Conservation (phyloP, 2,329 filamentous ascomycete genomes). For the Akanthomyces lecanii region DNA sequence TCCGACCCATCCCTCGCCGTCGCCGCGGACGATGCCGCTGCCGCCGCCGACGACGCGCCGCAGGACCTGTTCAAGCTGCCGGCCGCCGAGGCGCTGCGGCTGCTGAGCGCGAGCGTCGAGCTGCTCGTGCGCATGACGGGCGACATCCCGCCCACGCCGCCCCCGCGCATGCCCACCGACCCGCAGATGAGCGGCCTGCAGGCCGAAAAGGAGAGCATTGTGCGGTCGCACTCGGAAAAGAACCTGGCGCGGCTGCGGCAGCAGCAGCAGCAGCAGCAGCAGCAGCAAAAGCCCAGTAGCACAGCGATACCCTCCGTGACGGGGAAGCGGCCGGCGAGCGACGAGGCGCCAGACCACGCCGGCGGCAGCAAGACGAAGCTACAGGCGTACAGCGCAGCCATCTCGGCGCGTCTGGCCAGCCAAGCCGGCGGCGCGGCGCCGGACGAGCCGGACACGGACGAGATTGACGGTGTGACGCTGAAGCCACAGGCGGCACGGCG, state of each 20-base stretch:
- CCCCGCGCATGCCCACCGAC: constrained; percentile 58
- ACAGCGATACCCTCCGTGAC: constrained; percentile 4
- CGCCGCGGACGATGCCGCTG: constrained; percentile 15
- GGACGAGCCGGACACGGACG: neutral
- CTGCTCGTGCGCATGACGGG: constrained; percentile 67
- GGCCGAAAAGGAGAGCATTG: constrained; percentile 57
- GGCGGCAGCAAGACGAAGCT: constrained; percentile 20
- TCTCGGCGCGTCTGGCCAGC: constrained; percentile 25
- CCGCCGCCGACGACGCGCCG: constrained; percentile 25
- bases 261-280: neutral
- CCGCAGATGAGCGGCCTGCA: constrained; percentile 63
- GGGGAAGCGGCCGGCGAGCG: constrained; percentile 11
- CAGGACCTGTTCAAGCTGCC: constrained; percentile 70
- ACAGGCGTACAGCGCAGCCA: constrained; percentile 26
- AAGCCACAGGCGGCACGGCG: constrained; percentile 30
- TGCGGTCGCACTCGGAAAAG: constrained; percentile 53
- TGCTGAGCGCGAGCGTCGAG: constrained; percentile 71
- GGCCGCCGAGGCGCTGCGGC: constrained; percentile 69
- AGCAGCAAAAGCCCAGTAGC: neutral
- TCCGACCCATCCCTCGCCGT: constrained; percentile 33
- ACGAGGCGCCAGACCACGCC: too few species aligned
- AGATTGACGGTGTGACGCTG: constrained; percentile 51
- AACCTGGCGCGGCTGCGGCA: constrained; percentile 44
- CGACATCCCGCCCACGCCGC: constrained; percentile 77
- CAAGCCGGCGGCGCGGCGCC: constrained; percentile 17